Conservation (phyloP, 805 yeast genomes). For the Saturnispora halmiae region DNA sequence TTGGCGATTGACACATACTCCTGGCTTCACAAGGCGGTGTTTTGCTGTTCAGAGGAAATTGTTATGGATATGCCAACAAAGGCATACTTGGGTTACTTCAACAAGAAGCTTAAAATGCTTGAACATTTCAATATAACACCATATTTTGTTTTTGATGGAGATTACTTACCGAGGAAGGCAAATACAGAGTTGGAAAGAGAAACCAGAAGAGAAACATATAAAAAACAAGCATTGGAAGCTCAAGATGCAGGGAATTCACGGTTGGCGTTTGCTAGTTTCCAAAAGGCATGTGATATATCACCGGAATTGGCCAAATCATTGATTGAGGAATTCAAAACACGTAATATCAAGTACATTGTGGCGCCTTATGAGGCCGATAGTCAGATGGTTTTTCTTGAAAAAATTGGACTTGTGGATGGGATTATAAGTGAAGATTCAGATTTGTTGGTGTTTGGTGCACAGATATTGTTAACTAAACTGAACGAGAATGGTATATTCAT, state of each 20-base stretch:
- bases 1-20: conserved; percentile 94
- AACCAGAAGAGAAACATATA: conserved; percentile 47
- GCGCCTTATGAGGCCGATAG: conserved; percentile 99
- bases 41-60: conserved; percentile 75
- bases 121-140: conserved; percentile 64
- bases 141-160: conserved; percentile 91
- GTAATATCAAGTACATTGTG: conserved; percentile 62
- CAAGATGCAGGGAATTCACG: conserved; percentile 44
- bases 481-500: conserved; percentile 62
- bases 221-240: conserved; percentile 44
- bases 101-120: conserved; percentile 59
- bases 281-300: conserved; percentile 77
- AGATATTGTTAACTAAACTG: conserved; percentile 66
- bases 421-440: conserved; percentile 94
- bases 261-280: conserved; percentile 58
- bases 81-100: conserved; percentile 61
- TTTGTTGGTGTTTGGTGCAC: conserved; percentile 79
- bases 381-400: conserved; percentile 86
- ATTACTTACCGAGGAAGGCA: conserved; percentile 67
- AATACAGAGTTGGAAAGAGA: conserved; percentile 63
- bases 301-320: conserved; percentile 85
- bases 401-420: conserved; percentile 65
- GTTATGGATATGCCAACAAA: conserved; percentile 62
- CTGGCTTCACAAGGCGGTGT: conserved; percentile 87
- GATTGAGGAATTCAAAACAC: conserved; percentile 56